These are phyloP conservation scores for Cutaneotrichosporon cutaneum DNA, from an alignment of 1,284 basidiomycete species.

Conservation along the genomic window DNA sequence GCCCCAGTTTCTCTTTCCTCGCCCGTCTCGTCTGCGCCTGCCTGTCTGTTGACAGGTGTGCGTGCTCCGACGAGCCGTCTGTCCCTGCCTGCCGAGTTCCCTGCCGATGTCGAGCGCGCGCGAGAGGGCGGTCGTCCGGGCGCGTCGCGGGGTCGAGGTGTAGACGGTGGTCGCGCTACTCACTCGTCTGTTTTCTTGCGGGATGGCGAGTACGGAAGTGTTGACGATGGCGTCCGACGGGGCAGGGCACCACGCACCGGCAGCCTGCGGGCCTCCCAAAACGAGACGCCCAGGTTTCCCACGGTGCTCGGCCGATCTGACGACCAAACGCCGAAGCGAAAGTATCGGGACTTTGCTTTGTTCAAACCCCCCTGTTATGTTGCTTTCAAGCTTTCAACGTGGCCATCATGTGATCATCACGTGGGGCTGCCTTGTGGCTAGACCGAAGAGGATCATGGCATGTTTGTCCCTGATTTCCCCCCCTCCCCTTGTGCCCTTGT, in stretches of 20 bases:
- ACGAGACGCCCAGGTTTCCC: conserved; percentile 2
- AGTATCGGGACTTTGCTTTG: not conserved
- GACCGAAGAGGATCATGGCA: no score
- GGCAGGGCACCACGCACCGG: not conserved
- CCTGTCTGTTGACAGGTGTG: conserved; percentile 7
- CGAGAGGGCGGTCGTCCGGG: not conserved
- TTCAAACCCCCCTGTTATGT: not conserved
- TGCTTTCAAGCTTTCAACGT: no score
- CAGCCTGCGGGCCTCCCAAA: not conserved
- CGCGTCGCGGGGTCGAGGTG: conserved; percentile 5
- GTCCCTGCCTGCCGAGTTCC: not conserved
- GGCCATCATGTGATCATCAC: not conserved
- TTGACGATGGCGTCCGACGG: conserved; percentile 6
- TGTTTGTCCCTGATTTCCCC: not conserved
- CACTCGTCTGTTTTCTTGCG: conserved; percentile 29
- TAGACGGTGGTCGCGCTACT: conserved; percentile 15
- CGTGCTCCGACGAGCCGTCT: not conserved
- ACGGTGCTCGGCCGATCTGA: not conserved
- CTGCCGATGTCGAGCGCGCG: conserved; percentile 4
- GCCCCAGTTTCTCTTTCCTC: conserved; percentile 49
- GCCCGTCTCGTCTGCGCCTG: conserved; percentile 21
- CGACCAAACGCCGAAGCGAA: not conserved
- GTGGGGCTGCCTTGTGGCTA: not conserved
- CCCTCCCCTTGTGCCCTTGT: not conserved
- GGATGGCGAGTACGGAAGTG: conserved; percentile 15